Evolutionary conservation across 805 yeast species (phyloP), one percentile per base, ranked within the genome.

Genomic region (Schwanniomyces sp.): DNA sequence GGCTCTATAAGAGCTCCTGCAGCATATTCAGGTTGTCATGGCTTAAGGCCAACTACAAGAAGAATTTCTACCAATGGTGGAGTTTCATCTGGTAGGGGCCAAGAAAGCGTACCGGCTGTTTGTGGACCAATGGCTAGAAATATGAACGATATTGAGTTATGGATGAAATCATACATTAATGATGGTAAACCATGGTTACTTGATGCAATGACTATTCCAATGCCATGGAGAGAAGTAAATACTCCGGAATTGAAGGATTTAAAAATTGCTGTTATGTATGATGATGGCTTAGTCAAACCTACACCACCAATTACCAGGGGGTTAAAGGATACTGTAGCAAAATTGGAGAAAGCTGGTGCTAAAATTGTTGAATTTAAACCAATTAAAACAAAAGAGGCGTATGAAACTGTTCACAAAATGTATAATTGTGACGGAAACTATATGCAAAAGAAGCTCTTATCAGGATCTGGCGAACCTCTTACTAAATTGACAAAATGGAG

Each of bases 371-470:
- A 74, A 29, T 82, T 82, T 67, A 71, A 77, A 41, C 84, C 87
- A 21, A 81, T 87, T 29, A 76, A 72, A 44, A 80, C 82, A 2
- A 62, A 80, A 43, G 75, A 79, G 55, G 85, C 85, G 18, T 78
- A 77, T 50, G 84, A 85, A 3, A 75, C 84, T 40, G 88, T 80
- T 34, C 63, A 76, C 53, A 61, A 70, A 50, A 62, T 85, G 66
- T 88, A 85, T 64, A 70, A 74, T 10, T 76, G 82, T 54, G 95
- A 88, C 63, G 92, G 92, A 42, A 86, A 85, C 61, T 63, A 67
- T 51, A 78, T 74, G 48, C 84, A 83, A 58, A 70, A 75, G 43
- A 73, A 71, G 41, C 61, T 80, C 56, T 62, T 87, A 50, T 65
- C 70, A 16, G 76, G 67, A 4, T 80, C 87, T 11, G 91, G 92